A percentile compares a stretch with the other conserved stretches of the same genome.
Evolutionary conservation across 2,329 filamentous ascomycete genomes (phyloP).

Genomic region (Stachybotrys echinatus): DNA sequence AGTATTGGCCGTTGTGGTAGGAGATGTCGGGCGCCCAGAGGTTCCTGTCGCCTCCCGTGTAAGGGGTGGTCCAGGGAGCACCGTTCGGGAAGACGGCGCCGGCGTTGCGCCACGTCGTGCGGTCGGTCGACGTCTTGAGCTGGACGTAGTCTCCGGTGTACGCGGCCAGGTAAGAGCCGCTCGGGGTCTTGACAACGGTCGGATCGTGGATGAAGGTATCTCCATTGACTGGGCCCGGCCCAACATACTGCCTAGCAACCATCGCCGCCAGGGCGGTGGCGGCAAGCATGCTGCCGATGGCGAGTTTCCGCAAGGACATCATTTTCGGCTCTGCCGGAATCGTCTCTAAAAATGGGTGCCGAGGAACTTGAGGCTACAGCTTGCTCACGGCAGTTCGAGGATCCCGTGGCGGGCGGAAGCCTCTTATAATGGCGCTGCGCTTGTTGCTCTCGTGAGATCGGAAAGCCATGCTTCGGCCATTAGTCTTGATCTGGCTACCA

Average conservation of each 20-base stretch:
- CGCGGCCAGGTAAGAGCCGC: slow-evolving; percentile 20
- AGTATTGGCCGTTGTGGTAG: slow-evolving; percentile 23
- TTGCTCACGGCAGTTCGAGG: not conserved
- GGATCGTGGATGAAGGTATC: slow-evolving; percentile 21
- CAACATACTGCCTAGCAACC: slow-evolving; percentile 7
- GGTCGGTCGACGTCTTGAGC: slow-evolving; percentile 25
- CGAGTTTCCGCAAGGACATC: slow-evolving; percentile 12
- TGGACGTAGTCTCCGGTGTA: slow-evolving; percentile 18
- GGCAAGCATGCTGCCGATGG: slow-evolving; percentile 15
- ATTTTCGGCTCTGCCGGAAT: not conserved
- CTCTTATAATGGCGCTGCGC: not conserved
- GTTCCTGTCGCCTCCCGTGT: slow-evolving; percentile 21
- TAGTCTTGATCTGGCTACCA: not conserved
- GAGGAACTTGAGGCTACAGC: not conserved
- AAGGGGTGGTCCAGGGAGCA: slow-evolving; percentile 22
- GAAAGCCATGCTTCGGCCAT: not conserved
- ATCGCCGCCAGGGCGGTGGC: slow-evolving; percentile 8
- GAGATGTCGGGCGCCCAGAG: slow-evolving; percentile 51
- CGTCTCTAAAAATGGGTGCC: not conserved
- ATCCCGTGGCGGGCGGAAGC: not conserved
- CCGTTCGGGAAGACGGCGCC: slow-evolving; percentile 23
- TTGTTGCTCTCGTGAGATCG: not conserved
- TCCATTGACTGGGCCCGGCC: slow-evolving; percentile 18
- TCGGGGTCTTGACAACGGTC: slow-evolving; percentile 19
- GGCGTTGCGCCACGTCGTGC: slow-evolving; percentile 21